These are phyloP conservation scores for Oehlia diaphana DNA, from an alignment of 192 early-diverging fungal genomes.

Conservation along the genomic window DNA sequence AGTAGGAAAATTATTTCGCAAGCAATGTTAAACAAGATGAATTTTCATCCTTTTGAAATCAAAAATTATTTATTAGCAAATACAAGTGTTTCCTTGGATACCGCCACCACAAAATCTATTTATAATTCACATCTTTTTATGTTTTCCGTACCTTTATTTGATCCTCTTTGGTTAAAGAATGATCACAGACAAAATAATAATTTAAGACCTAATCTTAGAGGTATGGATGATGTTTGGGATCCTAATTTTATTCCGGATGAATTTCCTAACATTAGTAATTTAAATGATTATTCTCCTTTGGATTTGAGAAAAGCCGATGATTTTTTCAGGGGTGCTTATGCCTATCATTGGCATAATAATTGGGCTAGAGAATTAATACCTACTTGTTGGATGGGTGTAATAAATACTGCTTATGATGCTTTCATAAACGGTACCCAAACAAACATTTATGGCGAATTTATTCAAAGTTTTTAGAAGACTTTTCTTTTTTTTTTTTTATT, in stretches of 20 bases:
- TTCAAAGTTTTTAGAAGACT: too few relatives aligned
- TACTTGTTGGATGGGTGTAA: conserved; percentile 40
- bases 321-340: conserved; percentile 38
- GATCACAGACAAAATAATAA: conserved; percentile 23
- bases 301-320: conserved; percentile 31
- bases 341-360: conserved; percentile 42
- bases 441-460: conserved; percentile 37
- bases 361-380: conserved; percentile 30
- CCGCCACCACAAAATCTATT: conserved; percentile 21
- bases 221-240: background rate
- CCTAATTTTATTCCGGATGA: background rate
- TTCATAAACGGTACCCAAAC: conserved; percentile 30
- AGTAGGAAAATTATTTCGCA: conserved; percentile 36
- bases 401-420: conserved; percentile 33
- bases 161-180: conserved; percentile 39
- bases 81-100: conserved; percentile 23
- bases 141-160: conserved; percentile 37
- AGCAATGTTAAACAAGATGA: conserved; percentile 26
- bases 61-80: conserved; percentile 23
- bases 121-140: conserved; percentile 34
- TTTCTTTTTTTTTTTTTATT: too few relatives aligned
- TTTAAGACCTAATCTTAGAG: background rate
- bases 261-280: background rate
- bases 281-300: background rate
- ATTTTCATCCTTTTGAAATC: background rate